Evolutionary conservation across 1,284 basidiomycete species (phyloP), one percentile per base, ranked within the genome.

Genomic region (Serendipita sp.): DNA sequence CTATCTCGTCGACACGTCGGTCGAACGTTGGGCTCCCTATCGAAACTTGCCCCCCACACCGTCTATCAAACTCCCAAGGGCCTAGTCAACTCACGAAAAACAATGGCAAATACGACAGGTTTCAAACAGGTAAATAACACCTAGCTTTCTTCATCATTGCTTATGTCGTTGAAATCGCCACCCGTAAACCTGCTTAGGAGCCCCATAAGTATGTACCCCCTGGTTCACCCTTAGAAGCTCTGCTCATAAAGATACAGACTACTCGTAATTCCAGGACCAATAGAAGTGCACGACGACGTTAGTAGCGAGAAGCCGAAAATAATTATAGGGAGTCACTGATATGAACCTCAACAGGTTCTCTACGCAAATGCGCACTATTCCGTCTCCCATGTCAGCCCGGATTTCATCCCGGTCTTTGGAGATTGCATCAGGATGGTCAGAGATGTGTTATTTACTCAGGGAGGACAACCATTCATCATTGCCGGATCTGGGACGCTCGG

Each of bases 401-500:
- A 93, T 60, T 98, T 99, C 73, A 82, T 93, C 53, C 83, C 87
- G 45, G 82, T 93, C 63, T 92, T 99, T 68, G 91, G 92, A 44
- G 91, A 97, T 71, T 89, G 86, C 72, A 83, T 99, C 67, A 83
- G 87, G 66, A 87, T 96, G 85, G 86, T 90, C 66, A 87, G 88
- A 66, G 77, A 89, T 62, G 83, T 95, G 2, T 74, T 96, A 50
- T 84, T 85, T 74, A 85, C 93, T 44, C 79, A 83, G 64, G 76
- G 78, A 41, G 87, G 80, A 0, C 94, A 97, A 71, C 88, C 91
- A 0, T 90, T 98, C 77, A 76, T 97, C 68, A 87, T 96, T 62
- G 84, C 93, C 34, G 95, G 95, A 1, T 90, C 87, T 60, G 94
- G 94, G n/a, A 98, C 94, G 2, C 77, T 98, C 43, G 94, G 94